Evolutionary conservation across 192 early-diverging fungal genomes (phyloP).

Genomic region (Entomortierella chlamydospora): DNA sequence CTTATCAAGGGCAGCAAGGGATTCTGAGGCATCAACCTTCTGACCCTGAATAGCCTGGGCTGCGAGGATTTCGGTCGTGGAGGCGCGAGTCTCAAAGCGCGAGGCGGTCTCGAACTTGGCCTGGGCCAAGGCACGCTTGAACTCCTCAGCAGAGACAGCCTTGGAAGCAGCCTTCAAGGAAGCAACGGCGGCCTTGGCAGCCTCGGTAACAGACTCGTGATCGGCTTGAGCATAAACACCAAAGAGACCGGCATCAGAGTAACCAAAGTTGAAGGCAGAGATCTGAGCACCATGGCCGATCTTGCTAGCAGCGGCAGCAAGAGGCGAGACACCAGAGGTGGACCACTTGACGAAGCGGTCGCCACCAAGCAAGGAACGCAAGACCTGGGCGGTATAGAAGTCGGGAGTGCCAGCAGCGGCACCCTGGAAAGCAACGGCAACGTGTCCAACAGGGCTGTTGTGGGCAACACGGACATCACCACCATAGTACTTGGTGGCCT

Average conservation of each 20-base stretch:
- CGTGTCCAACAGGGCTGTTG: constrained; percentile 66
- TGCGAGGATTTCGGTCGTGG: constrained; percentile 61
- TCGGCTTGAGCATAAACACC: constrained; percentile 79
- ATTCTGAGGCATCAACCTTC: constrained; percentile 26
- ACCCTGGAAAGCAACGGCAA: constrained; percentile 86
- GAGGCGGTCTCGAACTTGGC: constrained; percentile 68
- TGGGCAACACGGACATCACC: constrained; percentile 86
- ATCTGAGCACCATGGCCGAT: constrained; percentile 64
- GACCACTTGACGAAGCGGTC: constrained; percentile 73
- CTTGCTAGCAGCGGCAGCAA: constrained; percentile 73
- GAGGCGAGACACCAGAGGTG: constrained; percentile 63
- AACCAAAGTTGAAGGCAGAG: constrained; percentile 85
- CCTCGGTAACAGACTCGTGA: constrained; percentile 68
- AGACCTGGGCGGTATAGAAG: constrained; percentile 72
- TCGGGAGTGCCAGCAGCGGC: constrained; percentile 69
- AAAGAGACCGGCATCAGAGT: constrained; percentile 93
- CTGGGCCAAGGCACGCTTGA: constrained; percentile 74
- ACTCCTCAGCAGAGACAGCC: constrained; percentile 62
- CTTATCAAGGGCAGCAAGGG: constrained; percentile 36
- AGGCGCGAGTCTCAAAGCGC: constrained; percentile 58
- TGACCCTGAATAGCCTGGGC: constrained; percentile 55
- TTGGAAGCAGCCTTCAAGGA: constrained; percentile 69
- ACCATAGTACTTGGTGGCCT: constrained; percentile 80
- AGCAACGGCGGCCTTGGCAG: constrained; percentile 68
- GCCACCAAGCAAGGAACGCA: constrained; percentile 71